Evolutionary conservation across 1,284 basidiomycete species (phyloP), one percentile per base, ranked within the genome.

Genomic region (Sporisorium scitamineum): DNA sequence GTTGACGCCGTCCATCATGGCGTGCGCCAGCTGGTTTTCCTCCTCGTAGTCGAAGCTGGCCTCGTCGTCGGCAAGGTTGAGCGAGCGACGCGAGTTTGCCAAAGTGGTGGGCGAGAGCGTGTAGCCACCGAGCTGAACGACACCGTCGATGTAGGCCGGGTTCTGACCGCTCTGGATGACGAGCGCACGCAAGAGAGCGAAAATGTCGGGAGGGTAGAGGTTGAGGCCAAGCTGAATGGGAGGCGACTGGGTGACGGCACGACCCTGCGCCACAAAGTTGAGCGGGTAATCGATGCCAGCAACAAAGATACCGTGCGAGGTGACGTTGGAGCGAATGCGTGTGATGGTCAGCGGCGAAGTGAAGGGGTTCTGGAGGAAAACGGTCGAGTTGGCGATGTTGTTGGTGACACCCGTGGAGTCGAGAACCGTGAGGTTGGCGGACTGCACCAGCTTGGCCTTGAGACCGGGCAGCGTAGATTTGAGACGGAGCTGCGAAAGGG

Each of bases 291-390:
- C 87, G 75, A 93, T 92, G 27, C 88, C 88, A 2, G 92, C 92
- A 29, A 93, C 87, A 44, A 85, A 85, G 69, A 93, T 88, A 2
- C 91, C 91, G 70, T 89, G 90, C 22, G 90, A 89, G 9, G 88
- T 89, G 56, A 93, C 90, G 48, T 88, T 90, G 6, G 91, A 91
- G n/a, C 87, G 85, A 70, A 93, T 90, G 61, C 87, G 87, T 4
- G 89, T 91, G 76, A 93, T 90, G 32, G 87, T 83, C 39, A 93
- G 87, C 26, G 86, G 86, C 6, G 91, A 86, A 2, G 89, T 90
- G 87, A 93, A 93, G 4, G 92, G 92, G 81, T 93, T 93, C 67
- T 83, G 87, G 27, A 93, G 87, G 54, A 87, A 85, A 45, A 93
- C 92, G 20, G 88, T 88, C 62, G 92, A 90, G 78, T 91, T 89